Percentiles rank a stretch among this genome's conserved stretches.
phyloP scores from a whole-genome alignment of 768 basidiomycete species.

The Auricularia sp. region DNA sequence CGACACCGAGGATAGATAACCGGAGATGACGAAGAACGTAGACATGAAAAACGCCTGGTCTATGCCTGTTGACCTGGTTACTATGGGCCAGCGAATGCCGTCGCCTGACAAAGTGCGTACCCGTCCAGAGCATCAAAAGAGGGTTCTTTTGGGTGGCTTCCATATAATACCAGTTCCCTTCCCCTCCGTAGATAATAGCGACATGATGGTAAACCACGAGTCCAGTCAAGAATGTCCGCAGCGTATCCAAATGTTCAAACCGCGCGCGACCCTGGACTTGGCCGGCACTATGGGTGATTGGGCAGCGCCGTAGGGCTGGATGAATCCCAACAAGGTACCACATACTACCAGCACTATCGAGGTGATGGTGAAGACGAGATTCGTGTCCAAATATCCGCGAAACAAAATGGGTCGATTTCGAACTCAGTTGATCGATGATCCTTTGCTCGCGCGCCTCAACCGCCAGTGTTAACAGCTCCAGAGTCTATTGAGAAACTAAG shows the following conservation, averaged over 20 bases:
- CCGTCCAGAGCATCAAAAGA: not conserved
- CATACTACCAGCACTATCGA: not conserved
- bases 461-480: too few relatives aligned
- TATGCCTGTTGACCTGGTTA: not conserved
- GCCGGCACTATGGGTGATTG: not conserved
- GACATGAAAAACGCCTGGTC: not conserved
- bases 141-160: not conserved
- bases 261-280: not conserved
- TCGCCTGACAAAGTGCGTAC: not conserved
- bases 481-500: too few relatives aligned
- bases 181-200: not conserved
- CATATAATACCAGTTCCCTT: not conserved
- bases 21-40: not conserved
- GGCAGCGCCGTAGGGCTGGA: not conserved
- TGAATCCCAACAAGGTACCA: conserved; percentile 1
- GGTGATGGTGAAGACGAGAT: too few relatives aligned
- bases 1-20: not conserved
- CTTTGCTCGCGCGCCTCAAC: too few relatives aligned
- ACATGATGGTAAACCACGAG: not conserved
- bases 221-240: not conserved
- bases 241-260: not conserved
- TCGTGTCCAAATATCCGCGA: too few relatives aligned
- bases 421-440: too few relatives aligned
- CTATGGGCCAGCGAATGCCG: not conserved
- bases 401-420: too few relatives aligned